Evolutionary conservation across 805 yeast genomes (phyloP), one percentile per base, ranked within the genome.

Genomic region (Zygoascus flipseniorum): DNA sequence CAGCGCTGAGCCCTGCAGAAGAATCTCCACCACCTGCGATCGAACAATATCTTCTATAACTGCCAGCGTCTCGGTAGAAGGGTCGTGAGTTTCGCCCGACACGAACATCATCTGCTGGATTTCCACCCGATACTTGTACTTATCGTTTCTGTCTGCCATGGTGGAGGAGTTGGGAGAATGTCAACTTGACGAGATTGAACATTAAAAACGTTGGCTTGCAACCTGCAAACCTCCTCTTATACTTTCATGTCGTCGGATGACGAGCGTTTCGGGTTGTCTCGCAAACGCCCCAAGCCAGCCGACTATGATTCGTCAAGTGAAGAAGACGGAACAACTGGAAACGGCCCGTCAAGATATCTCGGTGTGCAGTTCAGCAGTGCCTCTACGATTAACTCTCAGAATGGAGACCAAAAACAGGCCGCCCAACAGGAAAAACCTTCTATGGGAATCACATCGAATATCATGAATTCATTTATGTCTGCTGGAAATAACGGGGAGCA

Each of bases 61-160:
- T n/a, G 92, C 82, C 0, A 97, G 86, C 0, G 97, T 88, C 58
- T 87, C 95, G 14, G 85, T 78, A 0, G 97, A 96, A 1, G 98
- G 95, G 62, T 93, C 99, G 60, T 86, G 87, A 0, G 93, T 81
- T 67, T 93, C 98, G 2, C 99, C 99, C 52, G 85, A 78, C 53
- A 93, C 99, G 74, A 93, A 93, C 99, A 93, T 93, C 99, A 93
- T 93, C 55, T 72, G 93, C 69, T 93, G 99, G 63, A 93, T 93
- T 72, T 93, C 99, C 41, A 86, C 80, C 54, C 95, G 76, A 69
- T 92, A 93, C 65, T 84, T 82, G 72, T 86, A 83, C 51, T 63
- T 63, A 44, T 62, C 64, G 23, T 8, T 42, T n/a, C 16, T 35
- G 16, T 35, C 39, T 8, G 20, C 18, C 44, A 42, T 42, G 44